phyloP scores from a whole-genome alignment of 495 filamentous ascomycete genomes.

The Penicillium cinerascens region DNA sequence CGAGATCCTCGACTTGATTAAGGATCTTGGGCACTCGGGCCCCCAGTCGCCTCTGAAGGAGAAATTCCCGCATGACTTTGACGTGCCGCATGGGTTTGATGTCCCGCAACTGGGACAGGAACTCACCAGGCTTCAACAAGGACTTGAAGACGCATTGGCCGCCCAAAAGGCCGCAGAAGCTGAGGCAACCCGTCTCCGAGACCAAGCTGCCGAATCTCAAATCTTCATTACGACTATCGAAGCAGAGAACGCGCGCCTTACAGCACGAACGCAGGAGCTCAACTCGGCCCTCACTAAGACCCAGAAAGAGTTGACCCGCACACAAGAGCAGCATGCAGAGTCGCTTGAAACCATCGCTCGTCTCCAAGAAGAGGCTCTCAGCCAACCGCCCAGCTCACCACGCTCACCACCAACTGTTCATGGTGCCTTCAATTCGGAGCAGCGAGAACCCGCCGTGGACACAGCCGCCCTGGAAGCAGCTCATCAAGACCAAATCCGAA shows the following conservation, averaged over 20 bases:
- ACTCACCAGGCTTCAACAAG: slow-evolving; percentile 27
- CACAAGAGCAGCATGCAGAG: slow-evolving; percentile 35
- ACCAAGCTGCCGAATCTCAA: slow-evolving; percentile 42
- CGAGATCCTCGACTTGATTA: slow-evolving; percentile 43
- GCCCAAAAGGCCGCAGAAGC: slow-evolving; percentile 31
- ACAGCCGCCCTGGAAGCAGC: slow-evolving; percentile 29
- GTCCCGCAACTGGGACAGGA: slow-evolving; percentile 27
- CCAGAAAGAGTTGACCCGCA: slow-evolving; percentile 31
- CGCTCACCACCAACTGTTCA: slow-evolving; percentile 22
- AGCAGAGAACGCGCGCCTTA: slow-evolving; percentile 43
- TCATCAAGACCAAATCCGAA: slow-evolving; percentile 38
- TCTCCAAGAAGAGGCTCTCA: slow-evolving; percentile 75
- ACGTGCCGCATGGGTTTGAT: slow-evolving; percentile 17
- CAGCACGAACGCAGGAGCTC: slow-evolving; percentile 31
- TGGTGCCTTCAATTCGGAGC: slow-evolving; percentile 5
- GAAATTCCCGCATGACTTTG: slow-evolving; percentile 17
- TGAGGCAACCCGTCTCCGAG: slow-evolving; percentile 32
- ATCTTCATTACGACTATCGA: slow-evolving; percentile 44
- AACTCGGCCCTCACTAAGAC: slow-evolving; percentile 33
- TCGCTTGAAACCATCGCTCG: slow-evolving; percentile 73
- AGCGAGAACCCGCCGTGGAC: not conserved
- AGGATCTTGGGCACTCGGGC: slow-evolving; percentile 31
- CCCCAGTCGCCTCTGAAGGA: slow-evolving; percentile 15
- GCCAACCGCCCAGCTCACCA: slow-evolving; percentile 29
- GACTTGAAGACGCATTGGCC: slow-evolving; percentile 24